Evolutionary conservation across 1,139 yeast species (phyloP).

Genomic region (Debaryomyces udenii): DNA sequence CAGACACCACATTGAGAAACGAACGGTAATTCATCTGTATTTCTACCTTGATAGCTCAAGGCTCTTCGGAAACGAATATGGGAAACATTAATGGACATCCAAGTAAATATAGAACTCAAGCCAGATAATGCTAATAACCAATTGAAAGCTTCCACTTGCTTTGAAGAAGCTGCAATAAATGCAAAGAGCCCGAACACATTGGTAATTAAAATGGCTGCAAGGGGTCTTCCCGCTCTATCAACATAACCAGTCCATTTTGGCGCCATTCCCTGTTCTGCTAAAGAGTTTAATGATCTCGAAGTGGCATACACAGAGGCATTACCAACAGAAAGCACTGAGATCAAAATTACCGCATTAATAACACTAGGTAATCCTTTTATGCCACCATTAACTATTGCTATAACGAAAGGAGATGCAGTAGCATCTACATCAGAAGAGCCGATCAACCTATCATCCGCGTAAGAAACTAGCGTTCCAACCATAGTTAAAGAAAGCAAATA

Average conservation of each 20-base stretch:
- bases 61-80: conserved; percentile 44
- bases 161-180: conserved; percentile 35
- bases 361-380: conserved; percentile 57
- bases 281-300: conserved; percentile 34
- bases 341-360: conserved; percentile 51
- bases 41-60: conserved; percentile 31
- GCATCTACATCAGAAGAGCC: conserved; percentile 51
- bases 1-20: conserved; percentile 55
- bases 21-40: conserved; percentile 58
- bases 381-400: conserved; percentile 58
- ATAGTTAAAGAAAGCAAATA: conserved; percentile 42
- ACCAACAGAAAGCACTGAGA: conserved; percentile 53
- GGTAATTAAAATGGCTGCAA: conserved; percentile 33
- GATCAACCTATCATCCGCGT: conserved; percentile 32
- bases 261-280: conserved; percentile 37
- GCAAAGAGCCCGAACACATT: conserved; percentile 32
- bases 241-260: conserved; percentile 36
- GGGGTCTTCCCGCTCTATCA: conserved; percentile 36
- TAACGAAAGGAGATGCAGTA: conserved; percentile 63
- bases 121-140: conserved; percentile 46
- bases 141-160: conserved; percentile 35
- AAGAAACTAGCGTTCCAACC: conserved; percentile 42
- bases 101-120: conserved; percentile 41
- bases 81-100: conserved; percentile 41
- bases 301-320: conserved; percentile 43